Evolutionary conservation across 495 filamentous ascomycete species (phyloP), one percentile per base, ranked within the genome.

Genomic region (Elasticomyces elasticus): DNA sequence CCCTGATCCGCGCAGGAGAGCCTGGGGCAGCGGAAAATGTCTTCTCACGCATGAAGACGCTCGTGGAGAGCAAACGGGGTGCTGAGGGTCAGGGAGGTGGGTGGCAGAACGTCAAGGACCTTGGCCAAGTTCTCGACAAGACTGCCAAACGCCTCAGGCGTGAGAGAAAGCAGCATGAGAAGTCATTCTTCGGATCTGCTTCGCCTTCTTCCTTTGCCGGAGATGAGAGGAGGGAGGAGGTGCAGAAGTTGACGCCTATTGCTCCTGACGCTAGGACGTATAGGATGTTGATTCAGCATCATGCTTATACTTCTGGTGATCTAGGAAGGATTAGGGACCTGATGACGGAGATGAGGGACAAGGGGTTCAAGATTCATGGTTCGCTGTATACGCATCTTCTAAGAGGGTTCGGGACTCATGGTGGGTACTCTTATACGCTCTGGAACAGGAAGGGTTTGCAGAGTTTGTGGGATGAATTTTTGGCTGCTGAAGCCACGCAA

Each of bases 31-130:
- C 89, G 1, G 81, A 89, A 61, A 74, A 82, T 42, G 72, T 95
- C 4, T 95, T 94, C 66, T 74, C 80, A 49, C 80, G 83, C 43
- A 95, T 96, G 88, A 89, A 85, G 64, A 56, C 53, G 5, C 62
- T 81, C 17, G 64, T 79, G 15, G 44, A 49, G 24, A 5, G 37
- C 20, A 63, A 60, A 26, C 20, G 46, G 24, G 56, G 50, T 10
- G 25, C 40, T 35, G 26, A 25, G 15, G 43, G 56, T 6, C 41
- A 68, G 13, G 66, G 62, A 24, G 45, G 45, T 31, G 64, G 74
- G 22, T 68, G 68, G 58, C 52, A 60, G 13, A 53, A 60, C 13
- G 35, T 37, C 6, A 64, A 60, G 12, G 62, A 63, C 25, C 40
- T 79, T 11, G 69, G 69, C 17, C 64, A 61, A 17, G 23, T 72